Percentiles rank a stretch among this genome's conserved stretches.
phyloP scores from a whole-genome alignment of 1,139 yeast genomes.

The Suhomyces kunorum region DNA sequence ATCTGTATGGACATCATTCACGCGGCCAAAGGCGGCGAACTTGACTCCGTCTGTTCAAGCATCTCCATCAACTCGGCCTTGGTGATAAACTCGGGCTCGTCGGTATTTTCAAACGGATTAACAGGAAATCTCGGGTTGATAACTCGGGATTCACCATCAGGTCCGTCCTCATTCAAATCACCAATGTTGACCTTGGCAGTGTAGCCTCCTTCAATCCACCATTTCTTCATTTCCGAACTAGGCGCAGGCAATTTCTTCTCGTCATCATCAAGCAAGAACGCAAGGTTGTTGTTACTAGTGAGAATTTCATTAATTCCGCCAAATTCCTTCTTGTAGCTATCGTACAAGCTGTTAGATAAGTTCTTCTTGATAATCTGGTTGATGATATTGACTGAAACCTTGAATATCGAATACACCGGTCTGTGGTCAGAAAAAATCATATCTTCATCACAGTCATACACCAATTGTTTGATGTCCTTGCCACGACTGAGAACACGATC shows the following conservation, averaged over 20 bases:
- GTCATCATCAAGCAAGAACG: conserved; percentile 29
- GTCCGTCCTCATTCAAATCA: conserved; percentile 35
- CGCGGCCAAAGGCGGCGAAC: too few relatives aligned
- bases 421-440: conserved; percentile 86
- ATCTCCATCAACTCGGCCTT: conserved; percentile 22
- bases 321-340: conserved; percentile 47
- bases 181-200: conserved; percentile 65
- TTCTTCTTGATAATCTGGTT: conserved; percentile 63
- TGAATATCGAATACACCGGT: conserved; percentile 83
- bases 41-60: conserved; percentile 5
- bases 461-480: conserved; percentile 59
- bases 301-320: conserved; percentile 47
- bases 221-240: conserved; percentile 73
- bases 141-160: conserved; percentile 36
- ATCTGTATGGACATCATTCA: too few relatives aligned
- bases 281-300: conserved; percentile 29
- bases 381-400: conserved; percentile 65
- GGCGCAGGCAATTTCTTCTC: conserved; percentile 73
- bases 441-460: conserved; percentile 62
- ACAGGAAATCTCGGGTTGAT: conserved; percentile 68
- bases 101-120: conserved; percentile 64
- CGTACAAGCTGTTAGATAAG: conserved; percentile 62
- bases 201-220: conserved; percentile 90
- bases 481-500: conserved; percentile 60
- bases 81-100: conserved; percentile 40